A percentile compares a stretch with the other conserved stretches of the same genome.
Evolutionary conservation across 2,329 filamentous ascomycete species (phyloP).

Genomic region (Trichoderma sp.): DNA sequence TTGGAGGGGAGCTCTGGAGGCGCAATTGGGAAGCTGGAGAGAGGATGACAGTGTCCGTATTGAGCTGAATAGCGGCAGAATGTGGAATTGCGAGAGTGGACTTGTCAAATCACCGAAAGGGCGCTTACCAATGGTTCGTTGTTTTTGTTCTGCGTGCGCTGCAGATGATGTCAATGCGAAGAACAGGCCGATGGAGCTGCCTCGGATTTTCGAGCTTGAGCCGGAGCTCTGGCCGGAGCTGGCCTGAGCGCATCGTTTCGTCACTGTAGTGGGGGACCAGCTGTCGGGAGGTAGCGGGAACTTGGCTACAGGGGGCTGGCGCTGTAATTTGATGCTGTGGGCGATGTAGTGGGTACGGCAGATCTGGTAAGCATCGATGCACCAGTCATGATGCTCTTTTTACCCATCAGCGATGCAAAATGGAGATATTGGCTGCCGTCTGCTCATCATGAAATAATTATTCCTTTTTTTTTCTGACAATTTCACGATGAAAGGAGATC

Average conservation of each 20-base stretch:
- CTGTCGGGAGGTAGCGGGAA: not conserved
- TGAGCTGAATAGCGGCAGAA: not conserved
- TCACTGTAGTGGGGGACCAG: constrained; percentile 32
- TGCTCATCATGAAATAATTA: not conserved
- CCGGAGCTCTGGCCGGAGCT: not conserved
- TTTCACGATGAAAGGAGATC: not conserved
- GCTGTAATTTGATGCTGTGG: not conserved
- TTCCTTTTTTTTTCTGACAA: not conserved
- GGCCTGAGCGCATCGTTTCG: constrained; percentile 38
- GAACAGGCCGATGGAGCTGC: constrained; percentile 20
- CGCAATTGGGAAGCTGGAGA: not conserved
- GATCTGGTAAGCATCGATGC: not conserved
- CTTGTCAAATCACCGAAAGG: constrained; percentile 1
- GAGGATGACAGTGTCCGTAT: not conserved
- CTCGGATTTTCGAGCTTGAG: constrained; percentile 37
- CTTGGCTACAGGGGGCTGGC: not conserved
- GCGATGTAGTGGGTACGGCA: not conserved
- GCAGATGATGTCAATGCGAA: constrained; percentile 39
- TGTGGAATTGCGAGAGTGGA: not conserved
- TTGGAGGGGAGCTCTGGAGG: not conserved
- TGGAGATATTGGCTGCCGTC: no score
- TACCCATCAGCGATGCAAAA: not conserved
- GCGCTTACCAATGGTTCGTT: constrained; percentile 28
- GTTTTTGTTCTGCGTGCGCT: not conserved
- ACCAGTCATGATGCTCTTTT: not conserved